A percentile compares a stretch with the other conserved stretches of the same genome.
phyloP scores from a whole-genome alignment of 495 filamentous ascomycete genomes.

The Trichoderma gamsii region DNA sequence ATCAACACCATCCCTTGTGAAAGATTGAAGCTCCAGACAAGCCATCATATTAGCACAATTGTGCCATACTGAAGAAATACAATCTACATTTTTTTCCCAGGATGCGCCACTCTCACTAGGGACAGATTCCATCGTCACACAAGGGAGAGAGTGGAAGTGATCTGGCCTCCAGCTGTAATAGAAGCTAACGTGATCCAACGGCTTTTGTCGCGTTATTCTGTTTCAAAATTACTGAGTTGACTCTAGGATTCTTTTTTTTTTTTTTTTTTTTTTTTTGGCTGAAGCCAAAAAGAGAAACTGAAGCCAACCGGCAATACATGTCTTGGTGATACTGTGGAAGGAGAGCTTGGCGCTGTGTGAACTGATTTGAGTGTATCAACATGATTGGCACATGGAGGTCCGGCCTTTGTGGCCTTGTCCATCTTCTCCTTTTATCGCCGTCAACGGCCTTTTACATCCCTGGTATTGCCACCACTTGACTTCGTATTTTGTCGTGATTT shows the following conservation, averaged over 20 bases:
- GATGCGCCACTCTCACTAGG: not conserved
- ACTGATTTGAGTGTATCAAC: not conserved
- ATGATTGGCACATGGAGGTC: constrained; percentile 26
- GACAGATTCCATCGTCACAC: not conserved
- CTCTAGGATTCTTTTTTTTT: no score
- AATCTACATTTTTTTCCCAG: not conserved
- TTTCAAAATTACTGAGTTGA: not conserved
- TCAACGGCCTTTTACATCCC: constrained; percentile 71
- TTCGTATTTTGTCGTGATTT: not conserved
- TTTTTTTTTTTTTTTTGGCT: no score
- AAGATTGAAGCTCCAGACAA: not conserved
- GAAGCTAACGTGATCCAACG: not conserved
- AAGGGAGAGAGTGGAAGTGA: not conserved
- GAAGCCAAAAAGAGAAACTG: not conserved
- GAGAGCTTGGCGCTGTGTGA: not conserved
- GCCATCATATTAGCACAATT: not conserved
- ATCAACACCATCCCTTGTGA: not conserved
- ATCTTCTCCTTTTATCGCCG: constrained; percentile 21
- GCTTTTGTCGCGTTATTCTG: not conserved
- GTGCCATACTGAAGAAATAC: not conserved
- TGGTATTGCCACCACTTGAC: constrained; percentile 36
- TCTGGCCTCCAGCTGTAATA: not conserved
- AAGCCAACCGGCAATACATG: not conserved
- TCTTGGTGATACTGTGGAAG: not conserved
- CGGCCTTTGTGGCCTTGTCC: constrained; percentile 26